Evolutionary conservation across 306 rosid genomes (phyloP).

Genomic region (Lablab purpureus): DNA sequence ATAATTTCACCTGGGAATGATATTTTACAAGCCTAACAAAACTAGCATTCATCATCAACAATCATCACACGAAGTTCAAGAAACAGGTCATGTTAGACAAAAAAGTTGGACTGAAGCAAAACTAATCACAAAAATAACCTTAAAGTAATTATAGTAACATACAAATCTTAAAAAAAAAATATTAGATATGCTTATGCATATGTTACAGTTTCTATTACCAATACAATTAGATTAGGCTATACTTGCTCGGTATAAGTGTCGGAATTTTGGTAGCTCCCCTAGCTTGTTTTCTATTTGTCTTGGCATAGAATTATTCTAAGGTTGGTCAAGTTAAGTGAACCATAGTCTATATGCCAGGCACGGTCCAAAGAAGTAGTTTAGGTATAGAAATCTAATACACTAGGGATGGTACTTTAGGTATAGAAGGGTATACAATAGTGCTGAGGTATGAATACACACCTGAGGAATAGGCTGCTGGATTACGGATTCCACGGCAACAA

Average conservation of each 20-base stretch:
- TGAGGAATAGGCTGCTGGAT: slow-evolving; percentile 80
- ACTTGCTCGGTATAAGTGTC: not conserved
- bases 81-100: slow-evolving; percentile 20
- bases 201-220: not conserved
- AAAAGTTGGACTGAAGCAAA: slow-evolving; percentile 8
- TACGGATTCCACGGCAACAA: slow-evolving; percentile 90
- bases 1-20: slow-evolving; percentile 3
- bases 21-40: slow-evolving; percentile 20
- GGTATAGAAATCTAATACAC: too few species aligned
- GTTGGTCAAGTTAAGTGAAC: too few species aligned
- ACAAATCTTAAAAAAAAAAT: not conserved
- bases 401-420: not conserved
- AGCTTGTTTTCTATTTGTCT: too few species aligned
- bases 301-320: too few species aligned
- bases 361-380: too few species aligned
- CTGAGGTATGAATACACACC: slow-evolving; percentile 49
- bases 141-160: not conserved
- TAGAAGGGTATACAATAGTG: not conserved
- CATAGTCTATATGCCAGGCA: too few species aligned
- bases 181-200: not conserved
- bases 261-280: too few species aligned
- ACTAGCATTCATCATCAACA: slow-evolving; percentile 29
- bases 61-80: slow-evolving; percentile 5
- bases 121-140: slow-evolving; percentile 17
- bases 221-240: not conserved